phyloP scores from a whole-genome alignment of 2,329 filamentous ascomycete genomes.

The Diaporthe batatas region DNA sequence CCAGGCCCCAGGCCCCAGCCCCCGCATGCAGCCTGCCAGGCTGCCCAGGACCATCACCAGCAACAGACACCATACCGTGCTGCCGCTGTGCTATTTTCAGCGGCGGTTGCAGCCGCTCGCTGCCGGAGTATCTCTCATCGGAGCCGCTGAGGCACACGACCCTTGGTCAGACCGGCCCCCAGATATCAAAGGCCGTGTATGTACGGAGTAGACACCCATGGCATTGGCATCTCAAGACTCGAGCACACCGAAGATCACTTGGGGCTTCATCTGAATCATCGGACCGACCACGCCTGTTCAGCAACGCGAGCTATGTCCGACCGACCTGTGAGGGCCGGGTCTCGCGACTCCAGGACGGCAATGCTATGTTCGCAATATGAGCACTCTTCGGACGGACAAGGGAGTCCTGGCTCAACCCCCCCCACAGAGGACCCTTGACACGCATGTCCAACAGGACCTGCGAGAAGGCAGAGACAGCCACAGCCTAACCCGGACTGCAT shows the following conservation, averaged over 20 bases:
- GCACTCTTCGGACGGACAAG: slow-evolving; percentile 22
- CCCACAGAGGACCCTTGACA: slow-evolving; percentile 9
- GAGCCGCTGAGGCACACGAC: neutral
- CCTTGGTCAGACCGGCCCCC: slow-evolving; percentile 19
- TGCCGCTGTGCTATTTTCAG: slow-evolving; percentile 26
- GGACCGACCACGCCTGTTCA: neutral
- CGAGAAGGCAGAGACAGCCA: slow-evolving; percentile 15
- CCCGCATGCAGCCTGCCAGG: slow-evolving; percentile 3
- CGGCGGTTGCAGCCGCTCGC: slow-evolving; percentile 26
- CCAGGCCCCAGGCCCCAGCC: slow-evolving; percentile 18
- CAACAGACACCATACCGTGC: neutral
- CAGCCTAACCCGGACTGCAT: slow-evolving; percentile 8
- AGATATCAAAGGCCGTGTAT: neutral
- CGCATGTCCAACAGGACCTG: slow-evolving; percentile 16
- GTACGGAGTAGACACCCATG: neutral
- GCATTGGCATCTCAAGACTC: slow-evolving; percentile 23
- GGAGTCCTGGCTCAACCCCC: neutral
- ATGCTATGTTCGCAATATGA: neutral
- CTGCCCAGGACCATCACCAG: slow-evolving; percentile 4
- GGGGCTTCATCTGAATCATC: slow-evolving; percentile 24
- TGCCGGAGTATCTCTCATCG: slow-evolving; percentile 20
- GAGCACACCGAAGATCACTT: slow-evolving; percentile 25
- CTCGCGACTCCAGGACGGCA: slow-evolving; percentile 1
- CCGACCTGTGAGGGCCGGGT: slow-evolving; percentile 5
- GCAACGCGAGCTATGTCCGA: slow-evolving; percentile 4